These are phyloP conservation scores for Plasmopara halstedii DNA, from an alignment of 352 stramenopile genomes.

Conservation along the genomic window DNA sequence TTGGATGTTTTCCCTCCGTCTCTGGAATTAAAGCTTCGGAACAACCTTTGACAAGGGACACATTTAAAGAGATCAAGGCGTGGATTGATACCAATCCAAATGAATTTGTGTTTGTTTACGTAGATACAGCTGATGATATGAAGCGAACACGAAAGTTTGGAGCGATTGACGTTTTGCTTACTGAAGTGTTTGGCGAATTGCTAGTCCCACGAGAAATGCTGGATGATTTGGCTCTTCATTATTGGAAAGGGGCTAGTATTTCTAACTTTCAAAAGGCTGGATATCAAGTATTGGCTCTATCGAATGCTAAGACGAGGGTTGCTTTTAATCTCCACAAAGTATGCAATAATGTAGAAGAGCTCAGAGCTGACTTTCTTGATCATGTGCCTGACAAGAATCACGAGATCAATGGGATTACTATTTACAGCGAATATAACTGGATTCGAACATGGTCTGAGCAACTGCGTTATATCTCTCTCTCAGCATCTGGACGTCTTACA, in stretches of 20 bases:
- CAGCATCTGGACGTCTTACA: slow-evolving; percentile 17
- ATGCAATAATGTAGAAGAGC: slow-evolving; percentile 27
- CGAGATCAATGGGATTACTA: slow-evolving; percentile 30
- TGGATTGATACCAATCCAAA: slow-evolving; percentile 42
- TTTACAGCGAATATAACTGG: slow-evolving; percentile 43
- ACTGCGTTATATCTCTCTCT: slow-evolving; percentile 43
- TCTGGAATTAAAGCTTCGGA: slow-evolving; percentile 52
- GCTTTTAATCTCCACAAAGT: slow-evolving; percentile 32
- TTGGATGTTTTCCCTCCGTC: slow-evolving; percentile 58
- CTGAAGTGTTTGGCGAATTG: slow-evolving; percentile 37
- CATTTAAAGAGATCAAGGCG: slow-evolving; percentile 36
- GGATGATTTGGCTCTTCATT: slow-evolving; percentile 25
- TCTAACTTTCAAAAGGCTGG: slow-evolving; percentile 35
- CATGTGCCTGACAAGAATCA: slow-evolving; percentile 27
- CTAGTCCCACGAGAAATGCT: slow-evolving; percentile 29
- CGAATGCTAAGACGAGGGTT: slow-evolving; percentile 32
- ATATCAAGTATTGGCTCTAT: slow-evolving; percentile 32
- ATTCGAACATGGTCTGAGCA: slow-evolving; percentile 43
- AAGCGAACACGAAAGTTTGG: slow-evolving; percentile 22
- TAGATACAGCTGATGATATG: slow-evolving; percentile 43
- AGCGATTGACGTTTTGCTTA: slow-evolving; percentile 34
- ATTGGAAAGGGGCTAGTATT: slow-evolving; percentile 33
- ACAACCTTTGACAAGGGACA: slow-evolving; percentile 28
- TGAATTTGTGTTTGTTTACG: slow-evolving; percentile 52
- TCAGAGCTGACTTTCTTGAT: slow-evolving; percentile 35